Conservation (phyloP, 2,329 filamentous ascomycete species). For the Colletotrichum sansevieriae region DNA sequence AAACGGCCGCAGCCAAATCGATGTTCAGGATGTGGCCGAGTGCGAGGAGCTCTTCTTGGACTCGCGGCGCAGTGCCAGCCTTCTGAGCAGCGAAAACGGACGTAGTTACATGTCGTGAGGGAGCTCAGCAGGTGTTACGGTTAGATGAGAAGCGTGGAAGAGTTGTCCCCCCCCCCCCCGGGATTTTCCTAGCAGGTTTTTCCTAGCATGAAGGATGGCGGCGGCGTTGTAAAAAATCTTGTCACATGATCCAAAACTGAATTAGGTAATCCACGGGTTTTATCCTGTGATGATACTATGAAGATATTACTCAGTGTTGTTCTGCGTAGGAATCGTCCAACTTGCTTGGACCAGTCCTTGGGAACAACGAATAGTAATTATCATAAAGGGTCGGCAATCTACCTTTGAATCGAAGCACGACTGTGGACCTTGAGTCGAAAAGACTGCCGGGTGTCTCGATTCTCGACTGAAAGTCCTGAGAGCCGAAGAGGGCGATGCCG, state of each 20-base stretch:
- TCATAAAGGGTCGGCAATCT: constrained; percentile 14
- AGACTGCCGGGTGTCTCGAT: neutral
- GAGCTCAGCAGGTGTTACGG: neutral
- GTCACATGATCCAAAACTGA: constrained; percentile 36
- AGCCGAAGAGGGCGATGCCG: constrained; percentile 16
- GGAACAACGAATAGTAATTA: constrained; percentile 10
- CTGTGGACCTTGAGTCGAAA: neutral
- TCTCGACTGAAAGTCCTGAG: neutral
- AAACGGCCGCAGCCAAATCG: constrained; percentile 81
- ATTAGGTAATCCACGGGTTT: constrained; percentile 30
- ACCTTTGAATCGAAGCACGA: neutral
- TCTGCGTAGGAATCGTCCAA: neutral
- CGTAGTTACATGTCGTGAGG: constrained; percentile 73
- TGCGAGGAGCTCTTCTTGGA: constrained; percentile 89
- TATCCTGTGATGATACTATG: constrained; percentile 8
- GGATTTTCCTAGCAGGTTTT: neutral
- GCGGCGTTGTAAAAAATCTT: constrained; percentile 42
- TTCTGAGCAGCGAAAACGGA: constrained; percentile 74
- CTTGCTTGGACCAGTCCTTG: constrained; percentile 5
- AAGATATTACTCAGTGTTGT: neutral
- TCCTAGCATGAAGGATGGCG: constrained; percentile 31
- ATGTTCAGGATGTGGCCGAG: constrained; percentile 81
- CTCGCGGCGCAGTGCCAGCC: constrained; percentile 79
- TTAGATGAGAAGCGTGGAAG: constrained; percentile 1
- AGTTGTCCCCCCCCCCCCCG: neutral